Evolutionary conservation across 1,139 yeast genomes (phyloP).

Genomic region (Zygoascus sp.): DNA sequence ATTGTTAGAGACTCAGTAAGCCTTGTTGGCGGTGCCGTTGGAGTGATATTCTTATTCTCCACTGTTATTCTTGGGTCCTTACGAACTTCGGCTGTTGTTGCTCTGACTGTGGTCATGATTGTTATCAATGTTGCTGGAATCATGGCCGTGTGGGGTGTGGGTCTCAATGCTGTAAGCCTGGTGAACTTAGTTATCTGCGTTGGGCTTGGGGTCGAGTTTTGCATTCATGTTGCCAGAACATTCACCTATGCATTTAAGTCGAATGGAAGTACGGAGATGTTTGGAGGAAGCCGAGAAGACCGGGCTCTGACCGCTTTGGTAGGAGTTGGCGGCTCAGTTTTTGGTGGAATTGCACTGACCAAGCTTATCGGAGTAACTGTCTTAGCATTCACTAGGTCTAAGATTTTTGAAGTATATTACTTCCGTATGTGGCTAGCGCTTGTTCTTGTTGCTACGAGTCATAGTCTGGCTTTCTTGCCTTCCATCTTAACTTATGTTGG

Average conservation of each 20-base stretch:
- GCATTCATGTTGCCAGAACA: conserved; percentile 80
- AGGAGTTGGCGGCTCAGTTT: conserved; percentile 79
- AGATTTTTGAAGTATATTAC: conserved; percentile 85
- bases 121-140: conserved; percentile 72
- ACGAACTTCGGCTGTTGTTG: conserved; percentile 53
- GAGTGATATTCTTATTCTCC: conserved; percentile 52
- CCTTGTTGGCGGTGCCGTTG: conserved; percentile 53
- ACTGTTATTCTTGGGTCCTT: conserved; percentile 62
- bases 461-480: conserved; percentile 75
- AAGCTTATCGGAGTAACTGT: conserved; percentile 85
- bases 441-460: conserved; percentile 70
- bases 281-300: conserved; percentile 27
- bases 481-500: conserved; percentile 64
- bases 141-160: conserved; percentile 69
- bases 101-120: conserved; percentile 58
- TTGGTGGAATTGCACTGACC: conserved; percentile 86
- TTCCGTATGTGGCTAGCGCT: conserved; percentile 94
- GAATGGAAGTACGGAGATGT: conserved; percentile 20
- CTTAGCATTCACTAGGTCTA: conserved; percentile 77
- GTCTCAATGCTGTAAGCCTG: conserved; percentile 82
- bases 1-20: conserved; percentile 55
- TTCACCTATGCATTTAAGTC: conserved; percentile 43
- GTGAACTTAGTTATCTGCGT: conserved; percentile 87
- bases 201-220: conserved; percentile 90
- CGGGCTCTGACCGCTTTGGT: conserved; percentile 59